Base-by-base conservation (phyloP, 805 yeast genomes). In the Candida odintsovae region DNA sequence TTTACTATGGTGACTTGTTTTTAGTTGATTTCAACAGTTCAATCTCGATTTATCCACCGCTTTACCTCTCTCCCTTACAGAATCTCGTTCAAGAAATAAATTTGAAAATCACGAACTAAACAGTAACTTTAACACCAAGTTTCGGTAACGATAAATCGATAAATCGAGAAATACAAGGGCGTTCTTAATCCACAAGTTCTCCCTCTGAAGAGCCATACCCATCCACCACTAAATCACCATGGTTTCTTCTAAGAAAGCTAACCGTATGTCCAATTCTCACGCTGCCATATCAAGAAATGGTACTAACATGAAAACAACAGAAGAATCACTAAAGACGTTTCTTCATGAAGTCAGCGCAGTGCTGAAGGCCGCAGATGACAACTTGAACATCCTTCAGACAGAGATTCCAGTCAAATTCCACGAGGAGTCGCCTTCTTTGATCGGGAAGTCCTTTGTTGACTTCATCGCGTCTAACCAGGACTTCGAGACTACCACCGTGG, bases 401-500 rank as follows among this genome's bases (percentile, higher is more conserved):
- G 43, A 42, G 22, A 47, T 58, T 12, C 61, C 62, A 3, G 10
- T 26, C 2, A 51, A 52, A 1, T 50, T 54, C 36, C 21, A 50
- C 16, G 59, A 58, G 39, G 31, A 19, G 13, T 46, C 54, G 18
- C 61, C 62, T 1, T 39, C 41, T 1, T 45, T 41, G 20, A 53
- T 58, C 25, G 47, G 53, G 10, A 28, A 43, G 10, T 43, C 51
- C 4, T 54, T 54, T 31, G 40, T 46, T 8, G 23, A 39, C 8
- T 47, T 37, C 21, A 42, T 47, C 12, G 15, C 39, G 4, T 20
- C 38, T 11, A 42, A 43, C 2, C 25, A 48, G 5, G 51, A 51
- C 10, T 40, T 41, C 13, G 37, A 50, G 21, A 57, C 59, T 4
- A 72, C 76, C 0, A 71, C 78, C 0, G 68, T 83, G n/a, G 25